These are phyloP conservation scores for Nakazawaea ishiwadae DNA, from an alignment of 805 yeast species.

Conservation along the genomic window DNA sequence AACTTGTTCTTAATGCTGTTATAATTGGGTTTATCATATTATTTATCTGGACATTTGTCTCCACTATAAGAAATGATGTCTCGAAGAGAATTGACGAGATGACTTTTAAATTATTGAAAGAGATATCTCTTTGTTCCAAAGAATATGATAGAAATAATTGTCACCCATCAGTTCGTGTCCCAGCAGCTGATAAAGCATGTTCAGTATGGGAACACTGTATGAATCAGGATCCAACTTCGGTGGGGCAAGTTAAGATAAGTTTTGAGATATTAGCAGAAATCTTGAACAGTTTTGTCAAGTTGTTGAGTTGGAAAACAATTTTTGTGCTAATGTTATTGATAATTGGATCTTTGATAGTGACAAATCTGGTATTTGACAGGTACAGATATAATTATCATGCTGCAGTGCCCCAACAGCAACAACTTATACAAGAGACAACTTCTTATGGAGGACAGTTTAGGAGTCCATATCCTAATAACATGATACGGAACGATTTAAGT, in stretches of 20 bases:
- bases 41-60: conserved; percentile 25
- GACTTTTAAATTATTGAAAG: conserved; percentile 53
- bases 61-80: conserved; percentile 50
- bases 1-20: conserved; percentile 29
- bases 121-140: conserved; percentile 63
- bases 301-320: conserved; percentile 68
- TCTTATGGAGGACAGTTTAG: background rate
- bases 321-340: conserved; percentile 39
- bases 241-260: conserved; percentile 64
- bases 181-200: conserved; percentile 70
- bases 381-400: conserved; percentile 25
- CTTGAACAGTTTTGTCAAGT: conserved; percentile 67
- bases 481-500: background rate
- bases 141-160: conserved; percentile 75
- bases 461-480: background rate
- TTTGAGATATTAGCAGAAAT: conserved; percentile 84
- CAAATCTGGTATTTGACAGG: conserved; percentile 45
- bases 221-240: conserved; percentile 64
- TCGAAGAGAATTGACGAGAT: conserved; percentile 62
- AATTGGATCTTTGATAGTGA: conserved; percentile 47
- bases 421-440: conserved; percentile 3
- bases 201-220: conserved; percentile 76
- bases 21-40: conserved; percentile 28
- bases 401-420: conserved; percentile 5
- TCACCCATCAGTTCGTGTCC: conserved; percentile 56